Base-by-base conservation (phyloP, 306 rosid species). In the Senna siamea region DNA sequence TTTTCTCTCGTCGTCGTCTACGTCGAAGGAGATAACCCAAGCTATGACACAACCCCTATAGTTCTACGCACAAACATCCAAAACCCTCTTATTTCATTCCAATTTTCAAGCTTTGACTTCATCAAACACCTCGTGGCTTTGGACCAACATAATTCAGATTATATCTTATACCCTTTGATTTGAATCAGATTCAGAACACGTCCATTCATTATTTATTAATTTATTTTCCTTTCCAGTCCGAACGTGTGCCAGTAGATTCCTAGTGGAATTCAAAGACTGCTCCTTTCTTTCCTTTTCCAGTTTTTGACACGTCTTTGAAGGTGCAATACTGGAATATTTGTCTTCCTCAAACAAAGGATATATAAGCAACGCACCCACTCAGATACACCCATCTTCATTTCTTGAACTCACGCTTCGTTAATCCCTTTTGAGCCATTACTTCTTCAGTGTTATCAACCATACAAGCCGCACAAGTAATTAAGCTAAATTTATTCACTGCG, bases 221-320 rank as follows among this genome's bases (percentile, higher is more conserved):
- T 5, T 4, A 3, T 59, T 66, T 32, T 15, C 53, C 50, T 67
- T 55, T 72, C 37, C 64, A 65, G 26, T 44, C 43, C 13, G 67
- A 84, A 76, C 15, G 40, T 35, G 73, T 54, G 56, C 19, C 11
- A 1, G 73, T 63, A 23, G 51, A 20, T 78, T 72, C 57, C 47
- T 32, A 11, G 78, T 57, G 66, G 80, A 81, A 82, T 86, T 86
- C 96, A 85, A 82, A 71, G 66, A 53, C 78, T 55, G 4, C 38
- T 20, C 13, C 4, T 79, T 37, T 38, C 23, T n/a, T 30, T 14
- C 68, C 19, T 48, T 81, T 72, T 79, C 77, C 13, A 23, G 0
- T 28, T 72, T 66, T 79, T 62, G 76, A 89, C 97, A 84, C 92
- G 94, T 82, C 71, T 85, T 84, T 80, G 68, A 70, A 83, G 58